These are phyloP conservation scores for Aquilaria yunnanensis DNA, from an alignment of 345 rosid species.

Conservation along the genomic window DNA sequence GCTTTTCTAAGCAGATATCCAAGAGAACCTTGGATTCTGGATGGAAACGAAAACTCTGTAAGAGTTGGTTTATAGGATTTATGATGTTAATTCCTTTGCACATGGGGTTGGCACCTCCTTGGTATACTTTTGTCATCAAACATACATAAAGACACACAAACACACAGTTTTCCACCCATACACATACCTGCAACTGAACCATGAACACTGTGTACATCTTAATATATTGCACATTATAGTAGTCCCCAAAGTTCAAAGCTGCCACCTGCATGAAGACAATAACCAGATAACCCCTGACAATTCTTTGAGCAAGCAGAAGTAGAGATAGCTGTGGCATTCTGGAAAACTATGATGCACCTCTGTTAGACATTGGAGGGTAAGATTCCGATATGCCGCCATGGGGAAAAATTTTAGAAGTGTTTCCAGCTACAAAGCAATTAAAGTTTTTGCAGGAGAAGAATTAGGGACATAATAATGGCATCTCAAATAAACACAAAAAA, in stretches of 20 bases:
- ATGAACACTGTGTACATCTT: constrained; percentile 77
- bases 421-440: constrained; percentile 57
- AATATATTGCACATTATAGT: constrained; percentile 69
- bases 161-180: background rate
- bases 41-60: too few relatives aligned
- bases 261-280: constrained; percentile 55
- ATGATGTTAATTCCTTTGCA: too few relatives aligned
- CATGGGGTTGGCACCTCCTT: too few relatives aligned
- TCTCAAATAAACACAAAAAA: too few relatives aligned
- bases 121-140: background rate
- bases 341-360: constrained; percentile 46
- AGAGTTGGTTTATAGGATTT: too few relatives aligned
- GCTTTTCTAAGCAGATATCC: background rate
- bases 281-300: background rate
- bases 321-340: constrained; percentile 6
- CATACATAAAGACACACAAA: background rate
- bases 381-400: constrained; percentile 75
- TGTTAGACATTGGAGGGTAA: constrained; percentile 90
- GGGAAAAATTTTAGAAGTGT: constrained; percentile 90
- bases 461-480: too few relatives aligned
- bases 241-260: constrained; percentile 85
- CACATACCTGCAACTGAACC: constrained; percentile 80
- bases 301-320: constrained; percentile 1
- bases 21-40: background rate
- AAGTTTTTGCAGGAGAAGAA: too few relatives aligned